phyloP scores from a whole-genome alignment of 345 rosid species.

The Populus euphratica region DNA sequence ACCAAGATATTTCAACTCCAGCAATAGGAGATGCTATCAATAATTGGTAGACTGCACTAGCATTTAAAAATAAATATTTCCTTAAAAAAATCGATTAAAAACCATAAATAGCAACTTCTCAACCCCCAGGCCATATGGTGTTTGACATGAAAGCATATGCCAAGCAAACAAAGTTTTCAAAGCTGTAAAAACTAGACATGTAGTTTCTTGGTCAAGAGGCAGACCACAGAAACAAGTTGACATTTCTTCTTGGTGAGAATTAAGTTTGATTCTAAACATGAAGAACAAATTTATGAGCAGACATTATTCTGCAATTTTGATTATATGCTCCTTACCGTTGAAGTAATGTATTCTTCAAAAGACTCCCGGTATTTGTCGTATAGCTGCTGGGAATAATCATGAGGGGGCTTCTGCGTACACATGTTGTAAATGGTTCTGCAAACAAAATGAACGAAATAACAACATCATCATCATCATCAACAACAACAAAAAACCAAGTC shows the following conservation, averaged over 20 bases:
- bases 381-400: constrained; percentile 33
- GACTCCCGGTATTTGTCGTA: constrained; percentile 32
- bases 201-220: neutral
- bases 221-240: neutral
- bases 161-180: neutral
- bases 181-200: neutral
- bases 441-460: neutral
- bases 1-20: neutral
- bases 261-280: neutral
- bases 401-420: constrained; percentile 39
- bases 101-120: neutral
- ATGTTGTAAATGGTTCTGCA: constrained; percentile 36
- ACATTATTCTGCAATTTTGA: neutral
- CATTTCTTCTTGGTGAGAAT: neutral
- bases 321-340: constrained; percentile 17
- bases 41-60: neutral
- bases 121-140: neutral
- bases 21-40: neutral
- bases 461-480: neutral
- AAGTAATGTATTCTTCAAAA: constrained; percentile 26
- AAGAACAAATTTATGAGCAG: neutral
- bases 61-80: neutral
- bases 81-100: neutral
- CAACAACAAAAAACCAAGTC: neutral
- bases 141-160: neutral